These are phyloP conservation scores for Suillus weaverae DNA, from an alignment of 768 basidiomycete species.

Conservation along the genomic window DNA sequence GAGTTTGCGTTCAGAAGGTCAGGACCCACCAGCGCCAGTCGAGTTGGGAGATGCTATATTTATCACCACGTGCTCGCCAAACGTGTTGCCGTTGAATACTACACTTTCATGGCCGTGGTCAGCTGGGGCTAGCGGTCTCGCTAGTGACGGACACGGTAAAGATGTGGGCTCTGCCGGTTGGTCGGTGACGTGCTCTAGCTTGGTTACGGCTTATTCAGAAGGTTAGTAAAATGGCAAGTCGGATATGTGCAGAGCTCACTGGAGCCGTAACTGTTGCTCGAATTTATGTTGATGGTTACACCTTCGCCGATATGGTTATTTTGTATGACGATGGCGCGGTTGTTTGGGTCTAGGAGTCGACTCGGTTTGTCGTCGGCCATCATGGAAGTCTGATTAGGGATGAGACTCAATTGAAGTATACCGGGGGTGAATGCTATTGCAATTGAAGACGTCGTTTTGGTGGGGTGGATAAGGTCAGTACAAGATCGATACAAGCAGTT, in stretches of 20 bases:
- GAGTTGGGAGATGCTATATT: not conserved
- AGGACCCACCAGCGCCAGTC: not conserved
- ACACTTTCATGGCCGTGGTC: not conserved
- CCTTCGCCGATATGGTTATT: not conserved
- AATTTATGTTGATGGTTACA: not conserved
- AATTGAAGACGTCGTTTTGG: too few species aligned
- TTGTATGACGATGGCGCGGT: not conserved
- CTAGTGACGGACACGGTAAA: not conserved
- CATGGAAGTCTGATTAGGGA: not conserved
- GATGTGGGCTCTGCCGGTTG: not conserved
- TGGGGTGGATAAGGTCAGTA: not conserved
- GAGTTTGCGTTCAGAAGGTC: not conserved
- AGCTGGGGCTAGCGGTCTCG: not conserved
- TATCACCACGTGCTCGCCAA: not conserved
- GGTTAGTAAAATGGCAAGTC: not conserved
- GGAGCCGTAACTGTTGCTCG: not conserved
- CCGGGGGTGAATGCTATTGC: not conserved
- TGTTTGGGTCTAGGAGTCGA: not conserved
- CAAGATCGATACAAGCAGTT: not conserved
- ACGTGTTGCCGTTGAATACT: not conserved
- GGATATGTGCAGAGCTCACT: not conserved
- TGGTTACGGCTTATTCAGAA: not conserved
- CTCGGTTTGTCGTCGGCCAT: not conserved
- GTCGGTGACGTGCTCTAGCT: not conserved
- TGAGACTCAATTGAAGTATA: not conserved